Base-by-base conservation (phyloP, 164 flowering plant genomes). In the Aristolochia contorta region DNA sequence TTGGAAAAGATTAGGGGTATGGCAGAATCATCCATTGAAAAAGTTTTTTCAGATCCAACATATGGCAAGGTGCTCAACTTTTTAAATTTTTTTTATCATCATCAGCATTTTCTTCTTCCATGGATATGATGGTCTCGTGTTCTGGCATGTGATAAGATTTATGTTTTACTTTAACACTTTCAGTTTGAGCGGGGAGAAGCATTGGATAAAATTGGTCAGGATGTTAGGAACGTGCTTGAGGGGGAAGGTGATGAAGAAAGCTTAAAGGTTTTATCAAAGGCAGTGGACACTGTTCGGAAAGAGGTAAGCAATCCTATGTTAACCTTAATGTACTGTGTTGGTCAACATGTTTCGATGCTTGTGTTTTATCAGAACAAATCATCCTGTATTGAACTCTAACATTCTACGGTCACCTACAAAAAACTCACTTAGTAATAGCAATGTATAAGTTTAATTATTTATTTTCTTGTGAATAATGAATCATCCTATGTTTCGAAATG, bases 121-220 rank as follows among this genome's bases (percentile, higher is more conserved):
- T 32, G 33, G 33, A 32, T 49, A 1, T 49, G n/a, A 49, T 49
- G 20, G 52, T 16, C 18, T 20, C n/a, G 1, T 49, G 6, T 18
- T 20, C 20, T 49, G n/a, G 16, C 52, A 4, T 49, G 4, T 48
- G n/a, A 20, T 24, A 46, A n/a, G 18, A 54, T 66, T 20, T 71
- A 47, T 52, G n/a, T n/a, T n/a, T n/a, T n/a, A n/a, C n/a, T n/a
- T n/a, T n/a, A n/a, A n/a, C 25, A 1, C 53, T 53, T 58, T 16
- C 84, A 94, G 99, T 94, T 94, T 80, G 96, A 91, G 72, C 94
- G 99, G 41, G 99, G 99, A 58, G 91, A 86, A 72, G 99, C 97
- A 51, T 75, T 91, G 65, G 97, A 88, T 20, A 85, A 78, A 18
- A 94, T 94, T 59, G 72, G 84, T 20, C 82, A 83, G 79, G 88